phyloP scores from a whole-genome alignment of 768 basidiomycete genomes.

The Macrocybe gigantea region DNA sequence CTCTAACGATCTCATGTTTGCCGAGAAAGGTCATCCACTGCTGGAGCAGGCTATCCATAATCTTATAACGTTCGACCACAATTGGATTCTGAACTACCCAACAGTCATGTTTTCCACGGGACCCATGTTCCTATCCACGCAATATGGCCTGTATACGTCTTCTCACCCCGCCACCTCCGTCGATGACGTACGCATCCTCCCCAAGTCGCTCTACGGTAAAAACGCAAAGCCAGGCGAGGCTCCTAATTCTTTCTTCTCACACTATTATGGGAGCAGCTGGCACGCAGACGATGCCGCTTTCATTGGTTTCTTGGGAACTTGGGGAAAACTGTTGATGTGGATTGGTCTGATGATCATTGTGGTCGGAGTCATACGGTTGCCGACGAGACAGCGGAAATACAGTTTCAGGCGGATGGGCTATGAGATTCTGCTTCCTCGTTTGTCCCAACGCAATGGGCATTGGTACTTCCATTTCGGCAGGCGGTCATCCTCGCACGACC shows the following conservation, averaged over 20 bases:
- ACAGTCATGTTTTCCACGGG: constrained; percentile 99
- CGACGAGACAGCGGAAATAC: constrained; percentile 55
- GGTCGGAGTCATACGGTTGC: constrained; percentile 57
- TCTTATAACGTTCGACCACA: constrained; percentile 86
- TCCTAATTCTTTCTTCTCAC: constrained; percentile 91
- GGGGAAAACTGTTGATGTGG: constrained; percentile 90
- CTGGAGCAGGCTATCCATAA: constrained; percentile 91
- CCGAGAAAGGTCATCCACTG: constrained; percentile 81
- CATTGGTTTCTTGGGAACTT: constrained; percentile 84
- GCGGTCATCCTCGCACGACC: constrained; percentile 41
- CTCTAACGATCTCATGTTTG: constrained; percentile 95
- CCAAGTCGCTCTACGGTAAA: constrained; percentile 97
- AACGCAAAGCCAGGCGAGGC: constrained; percentile 81
- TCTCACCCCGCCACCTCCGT: constrained; percentile 61
- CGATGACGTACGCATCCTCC: constrained; percentile 80
- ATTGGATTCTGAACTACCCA: constrained; percentile 94
- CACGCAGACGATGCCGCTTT: constrained; percentile 98
- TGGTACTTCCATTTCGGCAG: constrained; percentile 71
- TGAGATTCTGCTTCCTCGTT: constrained; percentile 72
- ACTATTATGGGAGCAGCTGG: constrained; percentile 98
- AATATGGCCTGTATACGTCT: constrained; percentile 83
- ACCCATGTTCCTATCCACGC: constrained; percentile 96
- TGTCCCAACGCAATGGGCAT: constrained; percentile 63
- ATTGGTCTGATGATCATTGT: constrained; percentile 69
- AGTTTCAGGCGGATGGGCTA: constrained; percentile 63